Evolutionary conservation across 148 eudicot species (phyloP).

Genomic region (Vaccinium vitisidaea): DNA sequence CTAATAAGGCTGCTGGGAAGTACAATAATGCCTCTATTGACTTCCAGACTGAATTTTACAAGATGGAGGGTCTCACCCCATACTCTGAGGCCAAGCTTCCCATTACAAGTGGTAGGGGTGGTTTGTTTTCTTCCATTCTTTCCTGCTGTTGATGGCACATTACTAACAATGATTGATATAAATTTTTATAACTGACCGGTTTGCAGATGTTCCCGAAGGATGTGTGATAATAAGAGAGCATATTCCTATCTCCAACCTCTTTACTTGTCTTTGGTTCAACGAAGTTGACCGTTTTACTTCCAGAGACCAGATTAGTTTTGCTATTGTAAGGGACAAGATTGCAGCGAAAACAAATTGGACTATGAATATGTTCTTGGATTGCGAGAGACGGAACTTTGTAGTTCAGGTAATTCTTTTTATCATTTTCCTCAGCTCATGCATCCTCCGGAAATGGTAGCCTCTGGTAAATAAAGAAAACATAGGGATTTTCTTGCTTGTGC

Average conservation of each 20-base stretch:
- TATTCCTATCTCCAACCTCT: slow-evolving; percentile 86
- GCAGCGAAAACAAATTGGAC: slow-evolving; percentile 76
- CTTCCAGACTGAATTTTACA: slow-evolving; percentile 82
- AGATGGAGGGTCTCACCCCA: slow-evolving; percentile 82
- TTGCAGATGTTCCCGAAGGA: slow-evolving; percentile 98
- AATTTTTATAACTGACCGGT: slow-evolving; percentile 10
- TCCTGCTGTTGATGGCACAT: neutral
- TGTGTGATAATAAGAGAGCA: slow-evolving; percentile 93
- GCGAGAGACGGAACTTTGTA: slow-evolving; percentile 96
- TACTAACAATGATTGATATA: neutral
- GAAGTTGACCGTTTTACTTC: slow-evolving; percentile 99
- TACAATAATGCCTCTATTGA: slow-evolving; percentile 87
- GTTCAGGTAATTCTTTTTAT: slow-evolving; percentile 64
- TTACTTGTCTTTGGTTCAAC: slow-evolving; percentile 93
- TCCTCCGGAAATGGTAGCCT: neutral
- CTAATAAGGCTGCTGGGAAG: slow-evolving; percentile 92
- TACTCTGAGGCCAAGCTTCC: slow-evolving; percentile 79
- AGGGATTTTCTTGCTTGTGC: neutral
- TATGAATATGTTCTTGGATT: slow-evolving; percentile 86
- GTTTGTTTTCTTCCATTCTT: slow-evolving; percentile 5
- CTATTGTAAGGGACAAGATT: slow-evolving; percentile 90
- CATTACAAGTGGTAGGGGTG: slow-evolving; percentile 68
- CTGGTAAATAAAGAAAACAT: neutral
- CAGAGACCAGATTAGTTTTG: slow-evolving; percentile 92
- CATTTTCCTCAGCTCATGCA: neutral